Base-by-base conservation (phyloP, 2,329 filamentous ascomycete genomes). In the Cytospora mali region DNA sequence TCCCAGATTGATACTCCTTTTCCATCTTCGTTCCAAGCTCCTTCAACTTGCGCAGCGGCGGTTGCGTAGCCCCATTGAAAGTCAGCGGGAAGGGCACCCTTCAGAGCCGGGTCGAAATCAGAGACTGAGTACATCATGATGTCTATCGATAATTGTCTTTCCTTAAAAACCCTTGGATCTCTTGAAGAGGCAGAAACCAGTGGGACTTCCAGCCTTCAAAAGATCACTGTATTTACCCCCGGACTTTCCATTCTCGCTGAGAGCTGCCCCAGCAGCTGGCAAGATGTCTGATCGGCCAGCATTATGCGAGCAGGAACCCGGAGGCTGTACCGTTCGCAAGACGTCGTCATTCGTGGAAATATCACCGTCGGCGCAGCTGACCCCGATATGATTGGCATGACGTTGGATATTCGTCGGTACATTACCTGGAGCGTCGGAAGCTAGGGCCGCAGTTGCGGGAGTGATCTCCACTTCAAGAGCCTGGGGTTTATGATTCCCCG, bases 1-100 rank as follows among this genome's bases (percentile, higher is more conserved):
- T 79, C 77, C 77, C 76, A 79, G 53, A 77, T 76, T 1, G 76
- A 77, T 6, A 69, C 64, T 3, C 77, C 77, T 66, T 76, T 79
- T 14, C 77, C 77, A 48, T 78, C 76, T 49, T 70, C 69, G 61
- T 78, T 65, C 76, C 75, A 78, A 0, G 76, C 76, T 9, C 77
- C 77, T 68, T 79, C 77, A 3, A 78, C 72, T 58, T 78, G 76
- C 6, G 74, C 69, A 0, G 77, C 75, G 1, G 76, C 75, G 0
- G 76, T 79, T 21, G 76, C 76, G 61, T 72, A 78, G 27, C 76
- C 76, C 75, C 75, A 78, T 53, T 72, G 68, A 63, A 77, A 77
- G 58, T 76, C 73, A 23, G 72, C 58, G 4, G 72, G 72, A 16
- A 77, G 69, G 14, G 68, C 62, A 62, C 70, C 70, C 48, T 69